Conservation (phyloP, 805 yeast genomes). For the Kuraishia ogatae region DNA sequence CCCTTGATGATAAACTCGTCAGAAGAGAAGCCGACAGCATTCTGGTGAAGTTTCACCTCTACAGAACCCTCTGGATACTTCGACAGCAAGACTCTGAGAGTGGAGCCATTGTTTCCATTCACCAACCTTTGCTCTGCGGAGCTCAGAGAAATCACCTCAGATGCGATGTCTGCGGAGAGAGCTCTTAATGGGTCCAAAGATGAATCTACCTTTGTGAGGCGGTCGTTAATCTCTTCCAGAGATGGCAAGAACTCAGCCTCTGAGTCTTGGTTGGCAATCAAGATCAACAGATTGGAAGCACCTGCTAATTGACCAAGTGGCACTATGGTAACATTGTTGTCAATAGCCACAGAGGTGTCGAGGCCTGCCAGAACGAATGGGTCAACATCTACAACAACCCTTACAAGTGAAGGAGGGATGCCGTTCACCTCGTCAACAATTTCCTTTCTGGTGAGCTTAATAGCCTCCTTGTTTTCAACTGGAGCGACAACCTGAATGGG, state of each 20-base stretch:
- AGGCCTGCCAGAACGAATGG: constrained; percentile 45
- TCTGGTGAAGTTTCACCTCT: constrained; percentile 42
- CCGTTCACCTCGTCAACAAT: constrained; percentile 68
- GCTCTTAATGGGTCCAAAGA: constrained; percentile 52
- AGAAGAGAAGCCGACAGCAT: constrained; percentile 26
- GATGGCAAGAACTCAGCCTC: constrained; percentile 72
- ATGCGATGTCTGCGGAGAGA: constrained; percentile 42
- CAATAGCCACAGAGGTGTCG: constrained; percentile 31
- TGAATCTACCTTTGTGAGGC: constrained; percentile 43
- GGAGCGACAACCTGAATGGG: constrained; percentile 54
- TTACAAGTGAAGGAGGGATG: constrained; percentile 58
- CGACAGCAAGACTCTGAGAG: constrained; percentile 31
- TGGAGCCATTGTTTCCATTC: constrained; percentile 52
- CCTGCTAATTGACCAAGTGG: constrained; percentile 44
- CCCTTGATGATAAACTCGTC: constrained; percentile 66
- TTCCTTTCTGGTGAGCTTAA: constrained; percentile 53
- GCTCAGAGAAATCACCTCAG: constrained; percentile 43
- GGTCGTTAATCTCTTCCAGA: constrained; percentile 44
- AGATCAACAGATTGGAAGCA: constrained; percentile 36
- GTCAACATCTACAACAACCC: constrained; percentile 55
- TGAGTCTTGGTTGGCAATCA: constrained; percentile 38
- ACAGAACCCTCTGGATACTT: constrained; percentile 22
- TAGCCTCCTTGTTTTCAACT: constrained; percentile 34
- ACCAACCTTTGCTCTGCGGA: constrained; percentile 49
- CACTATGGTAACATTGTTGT: constrained; percentile 45